Base-by-base conservation (phyloP, 768 basidiomycete genomes). In the Cantharellus cinnabarinus region DNA sequence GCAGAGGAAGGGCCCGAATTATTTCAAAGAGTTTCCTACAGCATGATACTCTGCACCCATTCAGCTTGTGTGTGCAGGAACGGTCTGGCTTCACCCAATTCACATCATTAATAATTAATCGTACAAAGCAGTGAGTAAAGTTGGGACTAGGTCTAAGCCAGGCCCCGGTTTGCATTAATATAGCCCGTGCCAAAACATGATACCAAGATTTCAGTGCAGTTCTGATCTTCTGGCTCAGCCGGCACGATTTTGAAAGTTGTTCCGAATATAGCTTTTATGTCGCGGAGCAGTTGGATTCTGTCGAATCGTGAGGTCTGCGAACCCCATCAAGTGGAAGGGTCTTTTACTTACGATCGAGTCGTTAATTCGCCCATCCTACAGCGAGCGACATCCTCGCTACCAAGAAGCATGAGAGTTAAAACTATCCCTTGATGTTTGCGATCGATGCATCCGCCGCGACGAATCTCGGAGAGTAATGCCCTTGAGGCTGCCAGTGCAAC, bases 121-220 rank as follows among this genome's bases (percentile, higher is more conserved):
- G 20, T 29, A 29, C 20, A 29, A 29, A 29, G 20, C 20, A 29
- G 20, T 29, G 20, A 29, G 20, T 29, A 29, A 29, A 29, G 44
- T 29, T 29, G 10, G 44, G 41, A 39, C 41, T 52, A 42, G 50
- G 44, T 56, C 62, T 60, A 88, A 29, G 81, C 82, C 60, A 90
- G 69, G 37, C 83, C 76, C 64, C 85, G 76, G 68, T 89, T 90
- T 59, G 83, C 80, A 68, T 98, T 99, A 62, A 88, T 73, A 68
- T 91, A 91, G 51, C 95, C 94, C 34, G 82, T 80, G 5, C 94
- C 94, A 62, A 91, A 87, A 68, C 94, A 97, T 3, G 89, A 89
- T 69, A 90, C 83, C 53, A 89, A 59, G 10, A 88, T 77, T 61
- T 89, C 81, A 7, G 74, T 70, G 42, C 76, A 71, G 14, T 51